A percentile compares a stretch with the other conserved stretches of the same genome.
Conservation (phyloP, 495 filamentous ascomycete genomes). For the Tuber calosporum region DNA sequence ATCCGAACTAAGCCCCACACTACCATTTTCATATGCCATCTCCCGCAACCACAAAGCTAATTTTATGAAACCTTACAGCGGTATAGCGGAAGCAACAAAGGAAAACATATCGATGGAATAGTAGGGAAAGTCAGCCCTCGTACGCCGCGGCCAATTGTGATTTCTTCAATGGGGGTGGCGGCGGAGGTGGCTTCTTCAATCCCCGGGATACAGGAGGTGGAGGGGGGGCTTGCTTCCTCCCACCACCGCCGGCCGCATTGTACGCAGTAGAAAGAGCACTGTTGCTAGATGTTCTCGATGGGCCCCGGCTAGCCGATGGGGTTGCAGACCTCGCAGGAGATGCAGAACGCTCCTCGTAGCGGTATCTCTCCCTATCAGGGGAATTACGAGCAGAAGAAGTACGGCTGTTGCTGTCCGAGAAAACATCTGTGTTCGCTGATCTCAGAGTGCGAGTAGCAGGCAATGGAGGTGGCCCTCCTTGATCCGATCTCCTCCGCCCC, state of each 20-base stretch:
- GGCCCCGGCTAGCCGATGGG: slow-evolving; percentile 10
- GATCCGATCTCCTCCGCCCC: slow-evolving; percentile 34
- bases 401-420: slow-evolving; percentile 27
- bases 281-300: slow-evolving; percentile 12
- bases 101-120: not conserved
- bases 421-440: slow-evolving; percentile 29
- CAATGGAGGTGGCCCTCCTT: slow-evolving; percentile 32
- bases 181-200: slow-evolving; percentile 39
- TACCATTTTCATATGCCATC: not conserved
- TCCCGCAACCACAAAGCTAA: not conserved
- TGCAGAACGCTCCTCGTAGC: slow-evolving; percentile 31
- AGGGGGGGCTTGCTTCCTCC: slow-evolving; percentile 37
- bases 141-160: slow-evolving; percentile 20
- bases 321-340: slow-evolving; percentile 25
- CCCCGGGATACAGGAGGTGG: slow-evolving; percentile 32
- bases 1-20: not conserved
- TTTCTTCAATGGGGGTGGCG: slow-evolving; percentile 39
- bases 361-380: slow-evolving; percentile 24
- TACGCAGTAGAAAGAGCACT: slow-evolving; percentile 5
- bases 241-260: slow-evolving; percentile 14
- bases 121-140: not conserved
- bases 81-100: not conserved
- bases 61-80: not conserved
- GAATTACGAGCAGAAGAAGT: slow-evolving; percentile 31
- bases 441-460: slow-evolving; percentile 30